phyloP scores from a whole-genome alignment of 257 asterid genomes.

The Petunia secreta region DNA sequence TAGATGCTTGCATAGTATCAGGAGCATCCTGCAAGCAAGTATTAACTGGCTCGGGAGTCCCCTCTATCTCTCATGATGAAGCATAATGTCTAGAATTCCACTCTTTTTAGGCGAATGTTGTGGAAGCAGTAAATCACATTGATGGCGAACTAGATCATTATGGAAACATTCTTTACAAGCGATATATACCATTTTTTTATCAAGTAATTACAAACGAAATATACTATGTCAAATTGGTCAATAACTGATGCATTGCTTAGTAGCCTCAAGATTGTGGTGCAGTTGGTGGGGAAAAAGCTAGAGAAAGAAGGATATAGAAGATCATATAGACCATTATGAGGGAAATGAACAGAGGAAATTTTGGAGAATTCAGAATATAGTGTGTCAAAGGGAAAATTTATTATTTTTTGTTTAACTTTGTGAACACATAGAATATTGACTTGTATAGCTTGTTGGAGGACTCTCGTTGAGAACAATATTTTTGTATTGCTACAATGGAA shows the following conservation, averaged over 20 bases:
- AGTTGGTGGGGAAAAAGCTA: slow-evolving; percentile 11
- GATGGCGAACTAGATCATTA: not conserved
- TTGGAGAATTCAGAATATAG: slow-evolving; percentile 16
- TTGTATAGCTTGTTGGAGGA: not conserved
- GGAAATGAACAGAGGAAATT: slow-evolving; percentile 13
- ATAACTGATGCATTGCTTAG: not conserved
- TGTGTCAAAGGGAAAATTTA: not conserved
- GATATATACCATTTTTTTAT: not conserved
- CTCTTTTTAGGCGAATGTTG: slow-evolving; percentile 3
- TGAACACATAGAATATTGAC: not conserved
- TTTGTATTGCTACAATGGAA: slow-evolving; percentile 7
- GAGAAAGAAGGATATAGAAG: not conserved
- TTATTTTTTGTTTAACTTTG: not conserved
- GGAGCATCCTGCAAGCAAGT: not conserved
- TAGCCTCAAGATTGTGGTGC: slow-evolving; percentile 18
- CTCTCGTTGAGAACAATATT: not conserved
- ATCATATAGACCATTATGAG: not conserved
- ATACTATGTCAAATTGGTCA: not conserved
- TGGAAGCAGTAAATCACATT: not conserved
- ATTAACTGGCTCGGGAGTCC: not conserved
- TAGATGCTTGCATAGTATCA: slow-evolving; percentile 1
- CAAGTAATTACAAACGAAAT: not conserved
- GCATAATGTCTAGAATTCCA: slow-evolving; percentile 4
- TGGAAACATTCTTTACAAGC: not conserved
- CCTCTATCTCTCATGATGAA: not conserved